Evolutionary conservation across 163 green algal genomes (phyloP).

Genomic region (Scenedesmus sp.): DNA sequence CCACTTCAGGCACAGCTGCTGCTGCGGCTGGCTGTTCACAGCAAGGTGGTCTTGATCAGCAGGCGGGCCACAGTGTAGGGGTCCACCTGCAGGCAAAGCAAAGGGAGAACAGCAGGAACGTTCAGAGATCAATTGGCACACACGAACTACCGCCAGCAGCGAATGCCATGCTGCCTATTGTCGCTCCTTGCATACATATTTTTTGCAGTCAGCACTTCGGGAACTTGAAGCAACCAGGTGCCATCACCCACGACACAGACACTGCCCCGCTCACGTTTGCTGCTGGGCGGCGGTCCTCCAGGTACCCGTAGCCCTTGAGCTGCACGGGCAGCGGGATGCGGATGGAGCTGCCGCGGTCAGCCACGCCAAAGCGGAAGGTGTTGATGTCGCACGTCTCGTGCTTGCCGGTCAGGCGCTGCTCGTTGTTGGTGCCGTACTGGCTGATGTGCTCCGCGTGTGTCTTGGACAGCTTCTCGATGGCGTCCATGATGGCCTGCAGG

Average conservation of each 20-base stretch:
- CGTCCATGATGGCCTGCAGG: slow-evolving; percentile 76
- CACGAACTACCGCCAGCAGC: not conserved
- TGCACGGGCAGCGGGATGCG: slow-evolving; percentile 90
- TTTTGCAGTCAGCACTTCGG: too few species aligned
- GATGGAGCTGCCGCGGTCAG: slow-evolving; percentile 90
- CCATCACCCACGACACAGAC: too few species aligned
- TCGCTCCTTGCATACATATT: too few species aligned
- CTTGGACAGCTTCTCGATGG: slow-evolving; percentile 90
- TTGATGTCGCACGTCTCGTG: slow-evolving; percentile 96
- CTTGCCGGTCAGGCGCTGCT: slow-evolving; percentile 88
- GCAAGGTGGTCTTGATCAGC: slow-evolving; percentile 87
- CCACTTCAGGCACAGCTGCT: slow-evolving; percentile 2
- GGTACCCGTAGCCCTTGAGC: slow-evolving; percentile 90
- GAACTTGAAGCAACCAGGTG: too few species aligned
- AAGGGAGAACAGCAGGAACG: slow-evolving; percentile 30
- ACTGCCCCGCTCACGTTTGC: slow-evolving; percentile 53
- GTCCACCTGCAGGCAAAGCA: slow-evolving; percentile 77
- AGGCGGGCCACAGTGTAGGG: slow-evolving; percentile 90
- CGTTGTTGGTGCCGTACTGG: slow-evolving; percentile 87
- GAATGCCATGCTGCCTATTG: too few species aligned
- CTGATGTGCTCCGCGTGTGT: slow-evolving; percentile 88
- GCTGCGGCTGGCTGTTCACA: slow-evolving; percentile 27
- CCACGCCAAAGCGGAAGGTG: slow-evolving; percentile 87
- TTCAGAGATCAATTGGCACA: slow-evolving; percentile 69
- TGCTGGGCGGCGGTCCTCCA: slow-evolving; percentile 87